Evolutionary conservation across 176 grass and related monocot genomes (phyloP), one percentile per base, ranked within the genome.

Genomic region (Microstegium vimineum): DNA sequence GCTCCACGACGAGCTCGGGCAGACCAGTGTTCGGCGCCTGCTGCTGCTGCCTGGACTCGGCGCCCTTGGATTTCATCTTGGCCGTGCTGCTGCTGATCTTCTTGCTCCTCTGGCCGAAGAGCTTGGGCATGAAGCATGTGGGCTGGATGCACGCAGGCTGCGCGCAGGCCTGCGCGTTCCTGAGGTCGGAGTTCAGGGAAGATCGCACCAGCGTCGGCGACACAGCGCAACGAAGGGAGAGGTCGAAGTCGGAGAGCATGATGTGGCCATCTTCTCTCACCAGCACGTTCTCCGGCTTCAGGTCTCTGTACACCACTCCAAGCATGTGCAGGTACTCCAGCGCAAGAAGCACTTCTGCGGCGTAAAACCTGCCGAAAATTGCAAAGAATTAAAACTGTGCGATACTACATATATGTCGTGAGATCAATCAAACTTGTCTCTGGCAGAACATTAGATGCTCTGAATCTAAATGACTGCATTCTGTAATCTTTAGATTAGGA

Each of bases 241-340:
- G 90, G 49, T 92, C 90, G 71, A 92, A 92, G 59, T 92, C 90
- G 15, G 90, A 92, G 66, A 92, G 87, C 90, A 92, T 92, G 51
- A 92, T 89, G 76, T 92, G 90, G 18, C 90, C 90, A 33, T 92
- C 90, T 27, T 92, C 87, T 37, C 90, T 74, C 57, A 92, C 90
- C 0, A 92, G 84, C 22, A 92, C 87, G 76, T 92, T 92, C 87
- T 92, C 90, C 10, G 90, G 90, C 71, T 92, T 92, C 57, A 92
- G 87, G 76, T 92, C 90, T 32, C 90, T 75, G 84, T 92, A 92
- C 13, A 92, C 90, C 26, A 92, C 90, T 13, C 90, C 90, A 18
- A 92, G 87, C 90, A 92, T 92, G 66, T 92, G 90, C 25, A 92
- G 72, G 76, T 92, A 92, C 33, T 92, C 90, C 28, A 92, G 71